phyloP scores from a whole-genome alignment of 352 stramenopile species.

The Pythium biforme region DNA sequence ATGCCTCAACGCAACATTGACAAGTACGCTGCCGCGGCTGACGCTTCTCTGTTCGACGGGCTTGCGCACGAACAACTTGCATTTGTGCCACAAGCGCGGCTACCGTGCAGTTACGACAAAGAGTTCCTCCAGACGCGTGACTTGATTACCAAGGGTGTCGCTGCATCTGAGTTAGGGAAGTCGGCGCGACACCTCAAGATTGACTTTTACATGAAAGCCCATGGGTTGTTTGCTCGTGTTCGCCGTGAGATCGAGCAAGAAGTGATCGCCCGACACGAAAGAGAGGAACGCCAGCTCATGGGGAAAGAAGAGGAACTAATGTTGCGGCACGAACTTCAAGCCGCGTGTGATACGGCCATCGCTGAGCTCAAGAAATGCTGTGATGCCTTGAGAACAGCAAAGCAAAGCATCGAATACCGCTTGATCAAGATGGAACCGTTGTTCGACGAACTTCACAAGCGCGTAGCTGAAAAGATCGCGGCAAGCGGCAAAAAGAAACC shows the following conservation, averaged over 20 bases:
- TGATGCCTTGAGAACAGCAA: not conserved
- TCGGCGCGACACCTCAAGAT: conserved; percentile 16
- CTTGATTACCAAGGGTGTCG: conserved; percentile 15
- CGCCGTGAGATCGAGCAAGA: conserved; percentile 22
- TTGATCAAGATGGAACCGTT: not conserved
- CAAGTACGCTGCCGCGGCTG: conserved; percentile 26
- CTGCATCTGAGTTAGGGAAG: not conserved
- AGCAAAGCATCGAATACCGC: not conserved
- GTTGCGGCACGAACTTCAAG: not conserved
- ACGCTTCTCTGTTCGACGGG: conserved; percentile 41
- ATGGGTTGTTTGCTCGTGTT: conserved; percentile 23
- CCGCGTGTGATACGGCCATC: not conserved
- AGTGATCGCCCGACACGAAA: conserved; percentile 11
- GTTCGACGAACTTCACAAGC: conserved; percentile 5
- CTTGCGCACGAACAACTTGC: conserved; percentile 61
- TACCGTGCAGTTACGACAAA: conserved; percentile 21
- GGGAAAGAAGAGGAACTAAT: conserved; percentile 19
- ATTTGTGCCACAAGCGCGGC: conserved; percentile 29
- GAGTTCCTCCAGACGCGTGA: conserved; percentile 13
- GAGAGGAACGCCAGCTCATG: conserved; percentile 15
- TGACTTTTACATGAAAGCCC: conserved; percentile 20
- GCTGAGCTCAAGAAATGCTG: conserved; percentile 7
- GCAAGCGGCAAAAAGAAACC: conserved; percentile 15
- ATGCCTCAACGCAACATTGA: conserved; percentile 20
- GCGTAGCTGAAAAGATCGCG: not conserved